These are phyloP conservation scores for Globisporangium heterothallicum DNA, from an alignment of 352 stramenopile species.

Conservation along the genomic window DNA sequence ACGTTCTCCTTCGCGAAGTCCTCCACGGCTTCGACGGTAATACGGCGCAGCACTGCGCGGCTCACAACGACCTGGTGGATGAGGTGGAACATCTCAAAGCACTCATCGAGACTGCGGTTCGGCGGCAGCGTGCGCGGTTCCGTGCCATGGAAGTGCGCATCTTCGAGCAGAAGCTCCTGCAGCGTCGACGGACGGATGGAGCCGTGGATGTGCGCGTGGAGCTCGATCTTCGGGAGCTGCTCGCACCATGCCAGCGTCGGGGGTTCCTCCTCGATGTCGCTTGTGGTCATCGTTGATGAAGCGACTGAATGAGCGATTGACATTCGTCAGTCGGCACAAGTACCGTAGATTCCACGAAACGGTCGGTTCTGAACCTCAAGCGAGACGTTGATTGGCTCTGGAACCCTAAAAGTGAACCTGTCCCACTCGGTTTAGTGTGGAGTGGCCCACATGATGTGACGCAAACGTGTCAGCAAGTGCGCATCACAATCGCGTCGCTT, in stretches of 20 bases:
- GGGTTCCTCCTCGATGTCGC: background rate
- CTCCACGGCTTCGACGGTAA: conserved; percentile 76
- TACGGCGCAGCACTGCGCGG: conserved; percentile 46
- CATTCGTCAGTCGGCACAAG: too few relatives aligned
- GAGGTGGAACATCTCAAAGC: conserved; percentile 85
- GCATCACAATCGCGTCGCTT: background rate
- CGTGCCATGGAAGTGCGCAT: conserved; percentile 22
- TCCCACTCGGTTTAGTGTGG: too few relatives aligned
- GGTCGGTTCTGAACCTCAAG: too few relatives aligned
- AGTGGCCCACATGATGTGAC: too few relatives aligned
- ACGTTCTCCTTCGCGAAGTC: conserved; percentile 81
- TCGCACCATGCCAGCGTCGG: conserved; percentile 41
- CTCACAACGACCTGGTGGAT: conserved; percentile 83
- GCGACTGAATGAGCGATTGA: too few relatives aligned
- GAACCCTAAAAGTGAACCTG: too few relatives aligned
- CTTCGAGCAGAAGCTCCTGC: conserved; percentile 49
- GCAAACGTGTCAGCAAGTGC: background rate
- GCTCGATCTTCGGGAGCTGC: conserved; percentile 74
- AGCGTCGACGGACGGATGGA: conserved; percentile 69
- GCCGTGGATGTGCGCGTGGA: conserved; percentile 87
- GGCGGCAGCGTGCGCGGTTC: conserved; percentile 29
- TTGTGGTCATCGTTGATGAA: background rate
- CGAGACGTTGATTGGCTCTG: too few relatives aligned
- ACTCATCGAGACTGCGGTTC: conserved; percentile 69
- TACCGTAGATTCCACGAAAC: too few relatives aligned